These are phyloP conservation scores for Boletus tylopilopsis DNA, from an alignment of 768 basidiomycete species.

Conservation along the genomic window DNA sequence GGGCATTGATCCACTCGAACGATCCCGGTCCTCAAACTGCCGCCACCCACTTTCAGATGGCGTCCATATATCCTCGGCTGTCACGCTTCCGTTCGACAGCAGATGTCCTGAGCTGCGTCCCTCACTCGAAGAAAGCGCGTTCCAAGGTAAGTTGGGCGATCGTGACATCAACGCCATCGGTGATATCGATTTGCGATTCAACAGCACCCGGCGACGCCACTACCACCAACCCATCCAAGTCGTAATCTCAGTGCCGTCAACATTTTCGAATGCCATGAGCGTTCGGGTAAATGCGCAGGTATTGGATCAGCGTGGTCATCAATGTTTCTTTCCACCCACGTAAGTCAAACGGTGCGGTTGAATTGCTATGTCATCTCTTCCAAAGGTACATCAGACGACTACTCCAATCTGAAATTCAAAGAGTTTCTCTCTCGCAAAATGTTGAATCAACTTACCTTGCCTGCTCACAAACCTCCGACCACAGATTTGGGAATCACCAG, in stretches of 20 bases:
- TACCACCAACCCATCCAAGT: conserved; percentile 45
- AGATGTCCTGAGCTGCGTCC: conserved; percentile 25
- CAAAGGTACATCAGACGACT: too few relatives aligned
- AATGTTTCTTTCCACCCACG: too few relatives aligned
- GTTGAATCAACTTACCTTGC: too few relatives aligned
- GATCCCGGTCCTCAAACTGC: conserved; percentile 18
- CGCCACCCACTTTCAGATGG: conserved; percentile 30
- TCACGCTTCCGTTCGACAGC: conserved; percentile 15
- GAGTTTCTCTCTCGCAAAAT: too few relatives aligned
- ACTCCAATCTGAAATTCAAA: too few relatives aligned
- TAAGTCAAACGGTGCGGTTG: too few relatives aligned
- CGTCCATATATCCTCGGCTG: conserved; percentile 23
- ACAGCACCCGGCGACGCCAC: conserved; percentile 49
- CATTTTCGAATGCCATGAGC: too few relatives aligned
- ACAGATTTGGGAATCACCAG: conserved; percentile 52
- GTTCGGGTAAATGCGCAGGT: too few relatives aligned
- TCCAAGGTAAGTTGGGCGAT: conserved; percentile 32
- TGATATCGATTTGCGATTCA: conserved; percentile 67
- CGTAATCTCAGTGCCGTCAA: conserved; percentile 50
- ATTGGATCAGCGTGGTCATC: too few relatives aligned
- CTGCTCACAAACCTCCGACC: conserved; percentile 15
- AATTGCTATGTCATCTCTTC: too few relatives aligned
- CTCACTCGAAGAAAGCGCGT: conserved; percentile 38
- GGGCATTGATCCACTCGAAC: not conserved
- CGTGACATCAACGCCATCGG: conserved; percentile 63